These are phyloP conservation scores for Macrophomina phaseolina DNA, from an alignment of 2,329 filamentous ascomycete genomes.

Conservation along the genomic window DNA sequence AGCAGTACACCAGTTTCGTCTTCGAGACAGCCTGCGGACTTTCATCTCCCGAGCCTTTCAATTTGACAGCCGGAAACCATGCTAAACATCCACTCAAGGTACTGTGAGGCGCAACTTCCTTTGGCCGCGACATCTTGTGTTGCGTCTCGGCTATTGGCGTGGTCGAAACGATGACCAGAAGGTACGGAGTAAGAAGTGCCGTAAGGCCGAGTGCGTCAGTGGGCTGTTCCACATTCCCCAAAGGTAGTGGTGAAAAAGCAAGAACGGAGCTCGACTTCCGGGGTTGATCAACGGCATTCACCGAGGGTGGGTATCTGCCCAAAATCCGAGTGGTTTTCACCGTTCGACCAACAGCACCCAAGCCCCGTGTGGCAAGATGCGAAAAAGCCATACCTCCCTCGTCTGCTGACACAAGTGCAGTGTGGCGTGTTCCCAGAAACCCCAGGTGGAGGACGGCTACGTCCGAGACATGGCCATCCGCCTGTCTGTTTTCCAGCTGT, in stretches of 20 bases:
- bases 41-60: constrained; percentile 75
- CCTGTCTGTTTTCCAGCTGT: constrained; percentile 68
- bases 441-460: constrained; percentile 87
- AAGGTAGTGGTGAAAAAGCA: constrained; percentile 84
- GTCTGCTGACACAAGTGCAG: constrained; percentile 92
- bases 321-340: constrained; percentile 91
- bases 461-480: constrained; percentile 81
- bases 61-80: constrained; percentile 95
- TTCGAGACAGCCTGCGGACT: constrained; percentile 73
- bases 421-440: constrained; percentile 91
- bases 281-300: constrained; percentile 66
- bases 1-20: constrained; percentile 94
- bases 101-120: constrained; percentile 87
- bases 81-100: constrained; percentile 92
- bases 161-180: constrained; percentile 95
- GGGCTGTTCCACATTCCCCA: constrained; percentile 90
- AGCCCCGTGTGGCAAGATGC: constrained; percentile 88
- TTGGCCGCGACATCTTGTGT: constrained; percentile 89
- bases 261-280: constrained; percentile 94
- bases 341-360: constrained; percentile 81
- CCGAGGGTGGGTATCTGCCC: constrained; percentile 82
- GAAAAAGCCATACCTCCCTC: constrained; percentile 98
- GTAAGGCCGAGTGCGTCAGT: constrained; percentile 90
- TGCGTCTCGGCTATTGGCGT: constrained; percentile 96
- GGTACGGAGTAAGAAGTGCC: constrained; percentile 92